Evolutionary conservation across 163 green algal species (phyloP), one percentile per base, ranked within the genome.

Genomic region (Chlorella variabilis): DNA sequence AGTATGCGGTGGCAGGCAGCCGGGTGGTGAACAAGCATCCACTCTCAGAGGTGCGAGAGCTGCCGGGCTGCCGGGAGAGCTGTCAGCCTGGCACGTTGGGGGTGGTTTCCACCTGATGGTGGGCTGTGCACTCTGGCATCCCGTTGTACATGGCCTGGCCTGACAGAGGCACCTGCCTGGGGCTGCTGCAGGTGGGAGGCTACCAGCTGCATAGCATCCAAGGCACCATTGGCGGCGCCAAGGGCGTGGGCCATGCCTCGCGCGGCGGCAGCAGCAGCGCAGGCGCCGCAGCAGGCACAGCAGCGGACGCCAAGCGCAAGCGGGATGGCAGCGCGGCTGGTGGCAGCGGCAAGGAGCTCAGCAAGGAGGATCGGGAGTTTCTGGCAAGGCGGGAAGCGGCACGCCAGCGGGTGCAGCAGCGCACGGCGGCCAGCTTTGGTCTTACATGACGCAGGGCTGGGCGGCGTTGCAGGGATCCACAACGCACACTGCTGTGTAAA

Each of bases 171-270:
- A n/a, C n/a, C n/a, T n/a, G n/a, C n/a, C n/a, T n/a, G n/a, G n/a
- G n/a, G n/a, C n/a, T n/a, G n/a, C 39, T 38, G 27, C 66, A 83
- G 29, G n/a, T 92, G 17, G 89, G 89, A 6, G 89, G 89, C 29
- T 89, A 92, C 65, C 69, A 82, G 56, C 91, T 93, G 87, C 89
- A 89, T n/a, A 49, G 39, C 15, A 39, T 67, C 0, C 6, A 71
- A 13, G 89, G 89, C 18, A 58, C 42, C 0, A 80, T 93, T 34
- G 89, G 89, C 38, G 89, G 83, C 21, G 79, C 78, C 54, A 90
- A 87, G 62, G 85, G 84, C 3, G 77, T 92, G 25, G 86, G 86
- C 36, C 11, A 9, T 0, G 25, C 39, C 36, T 48, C 67, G 0
- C 48, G 31, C 17, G 31, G 74, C 63, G 25, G 54, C 73, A 29